Evolutionary conservation across 768 basidiomycete genomes (phyloP), one percentile per base, ranked within the genome.

Genomic region (Dioszegia crocea): DNA sequence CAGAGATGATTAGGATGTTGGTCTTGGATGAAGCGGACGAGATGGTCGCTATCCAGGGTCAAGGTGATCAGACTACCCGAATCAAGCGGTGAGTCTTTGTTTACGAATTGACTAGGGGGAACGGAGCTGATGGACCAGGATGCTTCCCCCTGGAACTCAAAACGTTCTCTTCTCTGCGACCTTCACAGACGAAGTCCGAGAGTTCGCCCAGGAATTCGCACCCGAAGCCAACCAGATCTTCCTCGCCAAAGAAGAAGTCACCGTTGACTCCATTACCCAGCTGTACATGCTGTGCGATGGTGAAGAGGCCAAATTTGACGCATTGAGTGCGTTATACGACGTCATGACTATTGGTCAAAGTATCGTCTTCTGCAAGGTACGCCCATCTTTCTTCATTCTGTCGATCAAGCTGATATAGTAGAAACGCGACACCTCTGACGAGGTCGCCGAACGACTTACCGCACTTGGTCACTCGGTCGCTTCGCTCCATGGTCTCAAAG

Each of bases 21-120:
- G 94, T 98, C 3, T 81, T 98, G 8, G 96, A 99, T 71, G 96
- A 99, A 78, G 96, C 96, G 38, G 96, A 99, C 78, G 96, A 97
- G 78, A 98, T 98, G 94, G 81, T 99, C 66, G 92, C 93, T 73
- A 86, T 91, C 70, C 90, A 92, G 75, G 74, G 77, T 19, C 79
- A 98, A 50, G 91, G 92, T 11, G 94, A 98, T 63, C 93, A 98
- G 78, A 93, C 89, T 0, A 79, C 94, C 45, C 83, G 86, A 52
- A 90, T 97, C 45, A 97, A 96, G 79, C 94, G 93, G 93, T 97
- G 67, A 55, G 84, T 75, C 24, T 12, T 6, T 16, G 2, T 33
- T 2, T 33, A 4, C 12, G 33, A 29, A 38, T 23, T 26, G n/a
- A n/a, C n/a, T 33, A 33, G 14, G 2, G 23, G 17, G 29, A 23